phyloP scores from a whole-genome alignment of 306 rosid species.

The Begonia peltatifolia region DNA sequence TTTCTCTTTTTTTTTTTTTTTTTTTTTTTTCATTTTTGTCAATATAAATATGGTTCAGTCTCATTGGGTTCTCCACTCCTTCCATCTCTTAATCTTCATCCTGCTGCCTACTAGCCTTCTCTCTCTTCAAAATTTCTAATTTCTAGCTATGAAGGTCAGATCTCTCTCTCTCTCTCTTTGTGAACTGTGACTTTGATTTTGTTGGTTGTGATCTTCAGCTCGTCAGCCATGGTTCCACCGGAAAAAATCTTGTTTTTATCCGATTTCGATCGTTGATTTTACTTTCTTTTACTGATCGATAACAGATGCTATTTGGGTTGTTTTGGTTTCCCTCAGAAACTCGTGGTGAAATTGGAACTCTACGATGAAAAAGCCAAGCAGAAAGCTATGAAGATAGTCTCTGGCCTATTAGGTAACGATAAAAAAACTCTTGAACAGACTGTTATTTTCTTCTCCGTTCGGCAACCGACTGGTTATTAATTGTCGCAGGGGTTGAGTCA shows the following conservation, averaged over 20 bases:
- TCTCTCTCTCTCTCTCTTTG: no score
- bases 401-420: constrained; percentile 46
- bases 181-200: not conserved
- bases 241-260: no score
- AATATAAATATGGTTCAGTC: not conserved
- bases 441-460: no score
- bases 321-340: constrained; percentile 33
- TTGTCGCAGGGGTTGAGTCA: constrained; percentile 53
- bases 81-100: not conserved
- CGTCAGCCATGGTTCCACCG: no score
- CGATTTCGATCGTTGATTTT: not conserved
- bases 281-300: not conserved
- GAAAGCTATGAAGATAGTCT: constrained; percentile 53
- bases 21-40: not conserved
- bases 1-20: not conserved
- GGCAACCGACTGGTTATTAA: not conserved
- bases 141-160: not conserved
- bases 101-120: not conserved
- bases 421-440: no score
- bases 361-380: constrained; percentile 31
- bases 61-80: not conserved
- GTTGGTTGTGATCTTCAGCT: no score
- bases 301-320: not conserved
- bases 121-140: not conserved
- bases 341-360: constrained; percentile 35